A percentile compares a stretch with the other conserved stretches of the same genome.
Evolutionary conservation across 1,284 basidiomycete species (phyloP).

Genomic region (Wallemia ichthyophaga): DNA sequence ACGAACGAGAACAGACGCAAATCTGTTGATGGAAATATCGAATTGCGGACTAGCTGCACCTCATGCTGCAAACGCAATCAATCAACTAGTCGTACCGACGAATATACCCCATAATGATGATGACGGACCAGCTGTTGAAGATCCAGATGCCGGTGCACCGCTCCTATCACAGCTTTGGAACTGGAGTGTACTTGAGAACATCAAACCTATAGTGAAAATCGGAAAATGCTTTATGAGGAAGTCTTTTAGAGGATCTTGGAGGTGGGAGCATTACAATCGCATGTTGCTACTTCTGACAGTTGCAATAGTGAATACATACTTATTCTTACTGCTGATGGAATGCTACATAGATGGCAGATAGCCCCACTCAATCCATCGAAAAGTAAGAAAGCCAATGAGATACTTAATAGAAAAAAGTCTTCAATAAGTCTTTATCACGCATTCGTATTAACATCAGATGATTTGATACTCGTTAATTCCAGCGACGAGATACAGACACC

Average conservation of each 20-base stretch:
- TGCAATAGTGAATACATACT: background rate
- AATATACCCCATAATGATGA: background rate
- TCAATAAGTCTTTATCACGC: background rate
- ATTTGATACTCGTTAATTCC: background rate
- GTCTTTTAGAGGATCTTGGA: background rate
- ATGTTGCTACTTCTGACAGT: background rate
- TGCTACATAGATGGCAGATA: background rate
- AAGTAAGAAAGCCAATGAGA: background rate
- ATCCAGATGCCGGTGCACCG: background rate
- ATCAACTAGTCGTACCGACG: background rate
- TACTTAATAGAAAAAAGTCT: background rate
- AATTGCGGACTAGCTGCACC: background rate
- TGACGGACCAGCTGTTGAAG: background rate
- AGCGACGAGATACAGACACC: background rate
- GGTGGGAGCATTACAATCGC: background rate
- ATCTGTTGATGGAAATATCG: background rate
- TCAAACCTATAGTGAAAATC: background rate
- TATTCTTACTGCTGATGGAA: background rate
- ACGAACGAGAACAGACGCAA: background rate
- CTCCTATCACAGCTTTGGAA: background rate
- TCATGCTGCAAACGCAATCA: background rate
- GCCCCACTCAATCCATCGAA: background rate
- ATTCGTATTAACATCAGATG: background rate
- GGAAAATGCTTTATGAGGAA: background rate
- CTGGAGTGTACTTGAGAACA: background rate